These are phyloP conservation scores for Aspergillus sp. DNA, from an alignment of 2,329 filamentous ascomycete species.

Conservation along the genomic window DNA sequence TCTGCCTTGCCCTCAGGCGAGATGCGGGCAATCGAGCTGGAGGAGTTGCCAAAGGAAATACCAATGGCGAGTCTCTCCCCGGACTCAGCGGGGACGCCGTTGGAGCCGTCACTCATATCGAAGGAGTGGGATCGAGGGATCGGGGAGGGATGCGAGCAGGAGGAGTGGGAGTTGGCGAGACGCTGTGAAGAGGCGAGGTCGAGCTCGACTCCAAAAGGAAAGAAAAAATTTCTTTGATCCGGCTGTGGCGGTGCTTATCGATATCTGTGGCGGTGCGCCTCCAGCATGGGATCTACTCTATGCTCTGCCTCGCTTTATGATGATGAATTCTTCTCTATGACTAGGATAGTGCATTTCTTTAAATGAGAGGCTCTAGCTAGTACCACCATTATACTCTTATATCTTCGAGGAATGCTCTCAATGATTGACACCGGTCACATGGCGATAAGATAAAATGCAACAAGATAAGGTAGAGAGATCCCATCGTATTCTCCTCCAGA, in stretches of 20 bases:
- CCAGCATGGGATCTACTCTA: neutral
- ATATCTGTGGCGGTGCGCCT: conserved; percentile 25
- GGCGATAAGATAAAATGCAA: too few species aligned
- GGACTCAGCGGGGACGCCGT: conserved; percentile 37
- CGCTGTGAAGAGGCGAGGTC: too few species aligned
- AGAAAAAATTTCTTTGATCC: conserved; percentile 25
- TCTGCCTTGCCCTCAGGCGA: conserved; percentile 79
- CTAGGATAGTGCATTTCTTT: too few species aligned
- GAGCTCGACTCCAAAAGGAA: conserved; percentile 8
- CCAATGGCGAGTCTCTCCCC: conserved; percentile 66
- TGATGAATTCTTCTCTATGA: too few species aligned
- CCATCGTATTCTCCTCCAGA: too few species aligned
- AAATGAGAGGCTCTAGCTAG: too few species aligned
- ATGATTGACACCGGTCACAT: too few species aligned
- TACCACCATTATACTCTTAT: too few species aligned
- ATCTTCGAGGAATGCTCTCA: too few species aligned
- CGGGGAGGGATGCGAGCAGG: conserved; percentile 5
- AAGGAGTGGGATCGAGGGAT: conserved; percentile 7
- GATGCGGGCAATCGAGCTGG: conserved; percentile 93
- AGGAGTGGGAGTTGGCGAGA: too few species aligned
- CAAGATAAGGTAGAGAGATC: too few species aligned
- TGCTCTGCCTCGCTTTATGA: too few species aligned
- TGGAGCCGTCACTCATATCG: conserved; percentile 45
- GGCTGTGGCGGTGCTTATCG: conserved; percentile 27
- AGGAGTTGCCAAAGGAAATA: conserved; percentile 95